Percentiles rank a stretch among this genome's conserved stretches.
These are phyloP conservation scores for Didymosphaeria variabile DNA, from an alignment of 2,329 filamentous ascomycete genomes.

Conservation along the genomic window DNA sequence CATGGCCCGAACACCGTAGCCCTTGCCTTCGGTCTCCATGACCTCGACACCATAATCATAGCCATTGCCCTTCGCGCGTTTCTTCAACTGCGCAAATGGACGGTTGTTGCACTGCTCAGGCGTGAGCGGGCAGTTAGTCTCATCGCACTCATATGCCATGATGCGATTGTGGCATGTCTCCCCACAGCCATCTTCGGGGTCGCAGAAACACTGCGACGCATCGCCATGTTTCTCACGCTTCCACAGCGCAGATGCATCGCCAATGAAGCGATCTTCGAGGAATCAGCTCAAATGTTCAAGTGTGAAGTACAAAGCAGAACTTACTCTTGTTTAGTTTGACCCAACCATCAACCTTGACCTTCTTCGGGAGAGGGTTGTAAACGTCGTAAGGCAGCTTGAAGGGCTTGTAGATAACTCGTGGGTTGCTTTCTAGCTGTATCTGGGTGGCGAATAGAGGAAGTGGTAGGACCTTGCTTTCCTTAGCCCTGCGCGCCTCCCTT, in stretches of 20 bases:
- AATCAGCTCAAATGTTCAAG: constrained; percentile 25
- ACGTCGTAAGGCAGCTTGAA: constrained; percentile 92
- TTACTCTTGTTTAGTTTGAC: constrained; percentile 89
- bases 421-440: constrained; percentile 71
- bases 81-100: constrained; percentile 81
- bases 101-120: constrained; percentile 82
- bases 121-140: constrained; percentile 84
- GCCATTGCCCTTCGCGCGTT: constrained; percentile 74
- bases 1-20: constrained; percentile 91
- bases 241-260: constrained; percentile 82
- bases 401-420: constrained; percentile 63
- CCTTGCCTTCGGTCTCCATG: constrained; percentile 86
- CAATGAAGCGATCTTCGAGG: constrained; percentile 82
- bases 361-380: constrained; percentile 84
- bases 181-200: constrained; percentile 77
- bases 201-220: constrained; percentile 69
- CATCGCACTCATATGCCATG: constrained; percentile 97
- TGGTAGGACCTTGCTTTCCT: constrained; percentile 70
- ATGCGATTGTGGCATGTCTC: constrained; percentile 93
- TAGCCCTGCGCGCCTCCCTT: constrained; percentile 41
- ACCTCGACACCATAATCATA: constrained; percentile 96
- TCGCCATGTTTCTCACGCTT: constrained; percentile 76
- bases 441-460: constrained; percentile 81
- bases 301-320: constrained; percentile 37
- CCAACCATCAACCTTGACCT: constrained; percentile 94